A percentile compares a stretch with the other conserved stretches of the same genome.
Conservation (phyloP, 2,329 filamentous ascomycete genomes). For the Onygena corvina region DNA sequence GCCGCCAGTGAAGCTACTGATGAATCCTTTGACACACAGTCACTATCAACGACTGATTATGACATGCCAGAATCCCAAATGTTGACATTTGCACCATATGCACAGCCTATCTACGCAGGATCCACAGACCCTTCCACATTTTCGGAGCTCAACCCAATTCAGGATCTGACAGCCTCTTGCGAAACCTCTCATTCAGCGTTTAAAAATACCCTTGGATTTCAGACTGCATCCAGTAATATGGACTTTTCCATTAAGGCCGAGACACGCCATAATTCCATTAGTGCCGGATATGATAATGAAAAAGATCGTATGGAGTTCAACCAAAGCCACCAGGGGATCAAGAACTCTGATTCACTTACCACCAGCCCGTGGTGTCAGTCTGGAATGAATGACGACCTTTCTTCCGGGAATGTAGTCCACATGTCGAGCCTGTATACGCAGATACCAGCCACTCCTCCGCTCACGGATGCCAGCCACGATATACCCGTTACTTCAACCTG, state of each 20-base stretch:
- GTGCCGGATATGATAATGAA: slow-evolving; percentile 26
- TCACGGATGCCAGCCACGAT: slow-evolving; percentile 34
- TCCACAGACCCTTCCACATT: slow-evolving; percentile 27
- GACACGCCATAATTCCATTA: slow-evolving; percentile 24
- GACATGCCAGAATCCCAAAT: slow-evolving; percentile 33
- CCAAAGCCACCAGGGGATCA: slow-evolving; percentile 22
- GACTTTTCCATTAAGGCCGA: slow-evolving; percentile 34
- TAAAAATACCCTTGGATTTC: slow-evolving; percentile 28
- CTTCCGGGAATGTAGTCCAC: slow-evolving; percentile 27
- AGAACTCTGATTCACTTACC: slow-evolving; percentile 26
- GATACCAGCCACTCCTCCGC: slow-evolving; percentile 32
- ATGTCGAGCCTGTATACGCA: slow-evolving; percentile 27
- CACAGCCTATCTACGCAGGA: slow-evolving; percentile 30
- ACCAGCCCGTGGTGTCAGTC: slow-evolving; percentile 26
- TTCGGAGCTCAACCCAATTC: slow-evolving; percentile 29
- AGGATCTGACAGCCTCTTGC: slow-evolving; percentile 24
- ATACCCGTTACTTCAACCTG: slow-evolving; percentile 31
- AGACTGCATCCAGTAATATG: slow-evolving; percentile 28
- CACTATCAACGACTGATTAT: slow-evolving; percentile 26
- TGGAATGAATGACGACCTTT: slow-evolving; percentile 25
- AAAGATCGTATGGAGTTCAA: slow-evolving; percentile 27
- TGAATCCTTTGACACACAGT: slow-evolving; percentile 29
- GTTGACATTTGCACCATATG: slow-evolving; percentile 32
- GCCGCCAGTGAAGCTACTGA: slow-evolving; percentile 16
- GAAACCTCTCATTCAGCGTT: slow-evolving; percentile 28